These are phyloP conservation scores for Globisporangium sylvaticum DNA, from an alignment of 352 stramenopile species.

Conservation along the genomic window DNA sequence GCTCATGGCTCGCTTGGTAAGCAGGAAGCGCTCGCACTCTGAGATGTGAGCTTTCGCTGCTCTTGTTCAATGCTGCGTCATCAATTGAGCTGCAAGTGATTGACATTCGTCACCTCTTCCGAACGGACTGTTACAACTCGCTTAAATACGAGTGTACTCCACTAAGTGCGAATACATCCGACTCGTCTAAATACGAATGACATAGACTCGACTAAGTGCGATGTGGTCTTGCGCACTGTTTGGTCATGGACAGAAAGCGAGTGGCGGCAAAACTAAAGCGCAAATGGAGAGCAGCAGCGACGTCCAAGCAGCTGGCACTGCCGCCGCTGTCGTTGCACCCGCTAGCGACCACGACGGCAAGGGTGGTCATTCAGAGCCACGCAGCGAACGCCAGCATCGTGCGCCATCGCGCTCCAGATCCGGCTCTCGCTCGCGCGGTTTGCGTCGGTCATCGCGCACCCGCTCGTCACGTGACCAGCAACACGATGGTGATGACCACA, in stretches of 20 bases:
- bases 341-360: not conserved
- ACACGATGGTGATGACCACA: not conserved
- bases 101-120: not conserved
- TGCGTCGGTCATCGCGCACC: constrained; percentile 2
- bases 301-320: not conserved
- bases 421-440: not conserved
- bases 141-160: not conserved
- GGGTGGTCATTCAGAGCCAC: not conserved
- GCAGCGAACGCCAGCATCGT: not conserved
- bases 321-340: not conserved
- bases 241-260: not conserved
- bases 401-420: not conserved
- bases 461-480: not conserved
- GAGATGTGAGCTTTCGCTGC: not conserved
- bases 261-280: constrained; percentile 1
- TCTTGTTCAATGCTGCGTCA: constrained; percentile 9
- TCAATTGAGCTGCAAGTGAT: not conserved
- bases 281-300: constrained; percentile 5
- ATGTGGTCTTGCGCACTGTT: not conserved
- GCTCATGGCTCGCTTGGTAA: not conserved
- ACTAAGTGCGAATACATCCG: not conserved
- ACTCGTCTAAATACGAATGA: not conserved
- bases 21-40: not conserved
- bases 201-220: not conserved
- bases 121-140: not conserved